These are phyloP conservation scores for Lizonia empirigonia DNA, from an alignment of 2,329 filamentous ascomycete species.

Conservation along the genomic window DNA sequence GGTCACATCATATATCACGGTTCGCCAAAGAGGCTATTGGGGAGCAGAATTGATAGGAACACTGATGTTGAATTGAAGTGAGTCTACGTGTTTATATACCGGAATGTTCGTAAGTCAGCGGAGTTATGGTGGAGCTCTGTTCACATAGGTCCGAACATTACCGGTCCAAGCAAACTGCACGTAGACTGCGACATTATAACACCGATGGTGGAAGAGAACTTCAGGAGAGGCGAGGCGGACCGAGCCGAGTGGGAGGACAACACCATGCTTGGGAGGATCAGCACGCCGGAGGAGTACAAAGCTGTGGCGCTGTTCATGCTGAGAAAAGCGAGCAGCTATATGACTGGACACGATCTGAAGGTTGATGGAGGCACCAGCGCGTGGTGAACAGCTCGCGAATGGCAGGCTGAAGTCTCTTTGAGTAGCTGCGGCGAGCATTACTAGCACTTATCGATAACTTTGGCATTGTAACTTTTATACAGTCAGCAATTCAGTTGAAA, in stretches of 20 bases:
- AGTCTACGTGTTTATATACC: too few species aligned
- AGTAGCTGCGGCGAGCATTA: neutral
- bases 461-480: too few species aligned
- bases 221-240: slow-evolving; percentile 71
- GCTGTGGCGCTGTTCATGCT: slow-evolving; percentile 43
- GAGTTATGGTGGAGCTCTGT: too few species aligned
- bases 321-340: slow-evolving; percentile 45
- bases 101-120: too few species aligned
- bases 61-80: too few species aligned
- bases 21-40: too few species aligned
- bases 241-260: slow-evolving; percentile 71
- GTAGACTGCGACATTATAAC: too few species aligned
- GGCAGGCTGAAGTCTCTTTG: too few species aligned
- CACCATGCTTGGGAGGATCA: slow-evolving; percentile 71
- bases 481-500: too few species aligned
- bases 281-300: slow-evolving; percentile 44
- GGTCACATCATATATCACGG: slow-evolving; percentile 81
- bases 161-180: too few species aligned
- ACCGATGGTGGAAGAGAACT: slow-evolving; percentile 80
- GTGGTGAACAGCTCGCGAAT: slow-evolving; percentile 29
- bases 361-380: slow-evolving; percentile 45
- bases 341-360: slow-evolving; percentile 44
- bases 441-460: neutral
- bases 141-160: too few species aligned
- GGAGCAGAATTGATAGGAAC: too few species aligned